phyloP scores from a whole-genome alignment of 371 early-diverging fungal genomes.

The Globomyces sp. region DNA sequence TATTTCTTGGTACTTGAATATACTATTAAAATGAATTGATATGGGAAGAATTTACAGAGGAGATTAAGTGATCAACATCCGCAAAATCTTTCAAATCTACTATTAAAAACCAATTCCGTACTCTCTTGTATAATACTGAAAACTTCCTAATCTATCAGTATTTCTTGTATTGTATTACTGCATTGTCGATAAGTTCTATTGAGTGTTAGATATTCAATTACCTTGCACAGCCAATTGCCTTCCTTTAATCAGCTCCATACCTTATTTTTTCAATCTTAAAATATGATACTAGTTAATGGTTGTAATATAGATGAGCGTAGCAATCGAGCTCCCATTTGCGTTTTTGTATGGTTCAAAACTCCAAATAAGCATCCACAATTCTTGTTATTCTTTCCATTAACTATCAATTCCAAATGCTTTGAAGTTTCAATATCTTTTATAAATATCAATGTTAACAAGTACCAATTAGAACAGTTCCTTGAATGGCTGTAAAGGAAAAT shows the following conservation, averaged over 20 bases:
- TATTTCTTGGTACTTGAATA: constrained; percentile 47
- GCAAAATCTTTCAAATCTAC: constrained; percentile 39
- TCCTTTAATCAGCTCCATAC: constrained; percentile 34
- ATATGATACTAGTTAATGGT: constrained; percentile 49
- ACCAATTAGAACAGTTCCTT: constrained; percentile 3
- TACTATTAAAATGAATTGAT: constrained; percentile 28
- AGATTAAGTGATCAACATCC: constrained; percentile 54
- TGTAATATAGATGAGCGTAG: constrained; percentile 73
- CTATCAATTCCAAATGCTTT: constrained; percentile 3
- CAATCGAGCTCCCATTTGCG: constrained; percentile 48
- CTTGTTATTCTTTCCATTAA: neutral
- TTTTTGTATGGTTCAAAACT: neutral
- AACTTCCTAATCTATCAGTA: no score
- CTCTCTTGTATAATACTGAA: neutral
- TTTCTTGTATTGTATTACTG: no score
- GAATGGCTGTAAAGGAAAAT: neutral
- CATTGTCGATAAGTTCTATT: no score
- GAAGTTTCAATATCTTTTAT: neutral
- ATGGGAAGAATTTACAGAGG: constrained; percentile 32
- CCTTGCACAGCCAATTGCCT: constrained; percentile 60
- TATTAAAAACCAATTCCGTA: constrained; percentile 26
- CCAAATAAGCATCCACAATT: neutral
- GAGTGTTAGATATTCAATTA: constrained; percentile 6
- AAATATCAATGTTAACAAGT: neutral
- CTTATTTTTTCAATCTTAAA: constrained; percentile 12